These are phyloP conservation scores for Cladophialophora exuberans DNA, from an alignment of 2,329 filamentous ascomycete species.

Conservation along the genomic window DNA sequence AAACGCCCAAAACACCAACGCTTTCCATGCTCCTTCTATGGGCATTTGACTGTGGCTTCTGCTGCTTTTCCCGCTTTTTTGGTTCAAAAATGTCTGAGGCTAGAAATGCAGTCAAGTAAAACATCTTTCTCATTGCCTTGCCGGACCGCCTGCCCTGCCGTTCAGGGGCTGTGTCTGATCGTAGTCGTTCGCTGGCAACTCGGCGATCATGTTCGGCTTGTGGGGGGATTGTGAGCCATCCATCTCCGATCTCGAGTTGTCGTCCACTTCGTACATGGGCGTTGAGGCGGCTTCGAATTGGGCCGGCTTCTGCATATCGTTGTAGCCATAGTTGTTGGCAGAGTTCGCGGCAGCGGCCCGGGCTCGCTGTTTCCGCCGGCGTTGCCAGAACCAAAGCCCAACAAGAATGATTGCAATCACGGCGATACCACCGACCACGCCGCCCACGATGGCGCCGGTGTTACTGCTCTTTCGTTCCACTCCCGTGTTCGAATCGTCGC, in stretches of 20 bases:
- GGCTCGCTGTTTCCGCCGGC: not conserved
- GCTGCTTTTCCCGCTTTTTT: too few relatives aligned
- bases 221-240: slow-evolving; percentile 1
- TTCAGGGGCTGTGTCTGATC: not conserved
- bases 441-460: slow-evolving; percentile 17
- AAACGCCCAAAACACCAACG: too few relatives aligned
- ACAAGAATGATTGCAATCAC: slow-evolving; percentile 12
- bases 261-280: slow-evolving; percentile 9
- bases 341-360: not conserved
- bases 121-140: too few relatives aligned
- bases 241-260: slow-evolving; percentile 10
- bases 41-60: too few relatives aligned
- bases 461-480: not conserved
- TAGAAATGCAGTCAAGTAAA: too few relatives aligned
- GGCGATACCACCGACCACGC: slow-evolving; percentile 24
- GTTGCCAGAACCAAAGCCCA: slow-evolving; percentile 3
- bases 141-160: too few relatives aligned
- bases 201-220: slow-evolving; percentile 18
- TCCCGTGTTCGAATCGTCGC: not conserved
- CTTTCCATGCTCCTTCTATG: too few relatives aligned
- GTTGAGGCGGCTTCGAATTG: not conserved
- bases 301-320: not conserved
- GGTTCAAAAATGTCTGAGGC: too few relatives aligned
- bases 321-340: not conserved
- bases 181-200: slow-evolving; percentile 15